Evolutionary conservation across 768 basidiomycete genomes (phyloP), one percentile per base, ranked within the genome.

Genomic region (Rhodotorula graminis): DNA sequence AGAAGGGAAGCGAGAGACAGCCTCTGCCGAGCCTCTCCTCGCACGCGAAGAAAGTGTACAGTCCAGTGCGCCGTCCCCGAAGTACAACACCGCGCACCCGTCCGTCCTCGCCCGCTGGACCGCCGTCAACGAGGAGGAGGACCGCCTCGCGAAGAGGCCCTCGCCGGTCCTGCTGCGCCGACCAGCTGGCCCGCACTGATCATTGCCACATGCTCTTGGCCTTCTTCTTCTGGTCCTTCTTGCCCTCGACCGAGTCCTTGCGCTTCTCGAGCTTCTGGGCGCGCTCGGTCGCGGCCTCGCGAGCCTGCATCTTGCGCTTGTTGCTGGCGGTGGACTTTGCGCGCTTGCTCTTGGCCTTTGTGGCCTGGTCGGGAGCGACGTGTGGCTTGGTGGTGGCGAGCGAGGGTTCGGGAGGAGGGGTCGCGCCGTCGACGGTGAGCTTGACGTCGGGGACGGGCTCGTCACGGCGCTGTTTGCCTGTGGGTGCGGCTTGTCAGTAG

Each of bases 221-320:
- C 59, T 69, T 65, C 67, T 68, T 72, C 58, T 64, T 61, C 58
- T 31, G 37, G 21, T 72, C 71, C 59, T 68, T 61, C 60, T 68
- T 72, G 44, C 63, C n/a, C 21, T 42, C 59, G 21, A 55, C 52
- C 58, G 63, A 58, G 27, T 18, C 27, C 46, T 47, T 65, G 4
- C 71, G 61, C 53, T 68, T 65, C n/a, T 72, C 71, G 33, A 72
- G 64, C 52, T 72, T 72, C 14, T 58, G 52, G 21, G 71, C 57
- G 16, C 71, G 56, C 47, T 72, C 71, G 33, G 68, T 61, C 8
- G 71, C 71, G 23, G 53, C 52, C n/a, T 61, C 31, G 37, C 65
- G 65, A 12, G 49, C 46, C 42, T 46, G 58, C 9, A 3, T 6
- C 31, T 72, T 72, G n/a, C 57, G 55, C 50, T 68, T 65, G 67